Percentiles rank a stretch among this genome's conserved stretches.
Evolutionary conservation across 306 rosid genomes (phyloP).

Genomic region (Elaeagnus macrophylla): DNA sequence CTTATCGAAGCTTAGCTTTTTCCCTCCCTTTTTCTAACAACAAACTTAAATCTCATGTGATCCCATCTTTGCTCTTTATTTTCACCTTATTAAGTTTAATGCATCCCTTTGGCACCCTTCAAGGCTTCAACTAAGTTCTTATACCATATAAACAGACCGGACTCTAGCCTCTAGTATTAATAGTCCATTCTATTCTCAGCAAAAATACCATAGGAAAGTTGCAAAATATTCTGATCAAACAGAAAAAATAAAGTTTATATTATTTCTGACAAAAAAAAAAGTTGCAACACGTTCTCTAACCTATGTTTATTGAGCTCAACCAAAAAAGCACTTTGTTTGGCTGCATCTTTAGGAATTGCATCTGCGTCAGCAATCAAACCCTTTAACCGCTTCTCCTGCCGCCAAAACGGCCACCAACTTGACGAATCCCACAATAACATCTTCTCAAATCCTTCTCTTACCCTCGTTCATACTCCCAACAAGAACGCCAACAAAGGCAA

Average conservation of each 20-base stretch:
- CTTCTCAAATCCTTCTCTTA: slow-evolving; percentile 32
- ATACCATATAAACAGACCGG: background rate
- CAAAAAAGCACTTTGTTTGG: slow-evolving; percentile 66
- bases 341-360: slow-evolving; percentile 60
- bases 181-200: background rate
- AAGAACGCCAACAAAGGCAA: slow-evolving; percentile 56
- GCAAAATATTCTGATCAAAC: too few relatives aligned
- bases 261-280: too few relatives aligned
- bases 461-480: slow-evolving; percentile 59
- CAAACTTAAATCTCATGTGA: too few relatives aligned
- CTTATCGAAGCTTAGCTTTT: too few relatives aligned
- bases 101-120: background rate
- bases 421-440: slow-evolving; percentile 38
- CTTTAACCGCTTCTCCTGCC: slow-evolving; percentile 76
- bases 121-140: background rate
- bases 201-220: background rate
- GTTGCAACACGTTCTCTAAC: slow-evolving; percentile 16
- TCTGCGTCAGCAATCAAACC: slow-evolving; percentile 67
- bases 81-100: too few relatives aligned
- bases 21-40: too few relatives aligned
- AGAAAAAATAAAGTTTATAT: too few relatives aligned
- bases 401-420: slow-evolving; percentile 87
- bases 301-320: slow-evolving; percentile 90
- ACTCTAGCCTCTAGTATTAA: background rate
- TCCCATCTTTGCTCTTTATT: too few relatives aligned